These are phyloP conservation scores for Suillus paluster DNA, from an alignment of 768 basidiomycete species.

Conservation along the genomic window DNA sequence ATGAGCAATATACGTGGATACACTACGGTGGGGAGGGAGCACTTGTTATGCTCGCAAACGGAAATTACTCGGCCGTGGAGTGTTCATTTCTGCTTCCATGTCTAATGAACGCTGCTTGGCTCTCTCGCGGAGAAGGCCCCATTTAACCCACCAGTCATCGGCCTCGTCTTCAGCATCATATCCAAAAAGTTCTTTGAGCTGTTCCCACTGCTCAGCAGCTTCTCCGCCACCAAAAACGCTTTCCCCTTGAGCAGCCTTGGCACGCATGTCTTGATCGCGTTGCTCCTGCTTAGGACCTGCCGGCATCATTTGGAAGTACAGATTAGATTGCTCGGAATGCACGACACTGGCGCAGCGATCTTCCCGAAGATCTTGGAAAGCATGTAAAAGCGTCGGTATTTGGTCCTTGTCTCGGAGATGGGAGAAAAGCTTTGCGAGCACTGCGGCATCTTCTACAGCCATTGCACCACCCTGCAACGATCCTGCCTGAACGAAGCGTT, in stretches of 20 bases:
- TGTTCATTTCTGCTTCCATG: conserved; percentile 21
- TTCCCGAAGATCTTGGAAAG: conserved; percentile 63
- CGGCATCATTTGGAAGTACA: conserved; percentile 49
- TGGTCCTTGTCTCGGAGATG: conserved; percentile 51
- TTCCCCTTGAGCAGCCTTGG: conserved; percentile 50
- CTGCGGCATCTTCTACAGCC: conserved; percentile 65
- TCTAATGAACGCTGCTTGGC: conserved; percentile 30
- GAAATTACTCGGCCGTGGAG: conserved; percentile 2
- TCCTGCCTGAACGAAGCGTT: conserved; percentile 46
- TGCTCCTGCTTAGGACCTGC: conserved; percentile 46
- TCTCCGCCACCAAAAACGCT: conserved; percentile 38
- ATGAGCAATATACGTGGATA: conserved; percentile 1
- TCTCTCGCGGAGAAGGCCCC: conserved; percentile 51
- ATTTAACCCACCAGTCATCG: conserved; percentile 69
- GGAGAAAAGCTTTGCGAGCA: conserved; percentile 61
- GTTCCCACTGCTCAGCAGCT: conserved; percentile 48
- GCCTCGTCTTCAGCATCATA: conserved; percentile 60
- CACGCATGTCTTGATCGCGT: conserved; percentile 47
- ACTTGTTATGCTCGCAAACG: neutral
- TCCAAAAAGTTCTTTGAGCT: conserved; percentile 51
- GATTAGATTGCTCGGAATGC: conserved; percentile 49
- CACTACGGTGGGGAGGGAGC: neutral
- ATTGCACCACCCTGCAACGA: conserved; percentile 55
- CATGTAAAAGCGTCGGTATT: conserved; percentile 53
- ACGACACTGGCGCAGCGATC: conserved; percentile 52